These are phyloP conservation scores for Suillus weaverae DNA, from an alignment of 768 basidiomycete genomes.

Conservation along the genomic window DNA sequence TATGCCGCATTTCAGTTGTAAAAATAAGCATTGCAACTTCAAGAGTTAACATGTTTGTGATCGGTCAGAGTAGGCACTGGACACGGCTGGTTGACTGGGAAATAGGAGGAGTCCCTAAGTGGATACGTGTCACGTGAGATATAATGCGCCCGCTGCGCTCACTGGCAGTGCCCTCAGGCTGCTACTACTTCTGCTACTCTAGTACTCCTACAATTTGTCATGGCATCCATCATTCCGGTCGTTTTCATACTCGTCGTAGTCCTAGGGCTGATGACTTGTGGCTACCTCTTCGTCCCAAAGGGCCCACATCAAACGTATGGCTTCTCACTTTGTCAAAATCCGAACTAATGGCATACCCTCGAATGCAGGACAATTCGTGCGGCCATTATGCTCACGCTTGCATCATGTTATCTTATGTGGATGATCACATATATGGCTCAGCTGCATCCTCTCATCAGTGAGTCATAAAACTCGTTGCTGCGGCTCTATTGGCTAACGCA, in stretches of 20 bases:
- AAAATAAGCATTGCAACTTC: too few relatives aligned
- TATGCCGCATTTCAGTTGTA: too few relatives aligned
- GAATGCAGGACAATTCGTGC: constrained; percentile 76
- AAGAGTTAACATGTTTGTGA: too few relatives aligned
- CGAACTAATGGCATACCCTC: background rate
- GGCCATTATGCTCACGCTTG: constrained; percentile 70
- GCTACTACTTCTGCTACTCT: background rate
- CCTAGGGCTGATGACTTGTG: constrained; percentile 59
- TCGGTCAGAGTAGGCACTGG: too few relatives aligned
- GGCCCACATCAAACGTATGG: constrained; percentile 89
- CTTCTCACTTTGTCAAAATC: background rate
- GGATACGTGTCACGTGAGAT: background rate
- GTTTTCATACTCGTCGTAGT: constrained; percentile 66
- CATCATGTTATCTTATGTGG: constrained; percentile 94
- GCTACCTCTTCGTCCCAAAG: constrained; percentile 76
- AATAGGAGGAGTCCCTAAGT: too few relatives aligned
- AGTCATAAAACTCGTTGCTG: constrained; percentile 21
- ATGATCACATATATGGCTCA: constrained; percentile 96
- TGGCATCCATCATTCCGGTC: constrained; percentile 73
- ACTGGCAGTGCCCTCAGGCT: background rate
- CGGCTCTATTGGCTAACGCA: constrained; percentile 5
- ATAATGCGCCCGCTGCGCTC: background rate
- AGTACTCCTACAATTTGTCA: constrained; percentile 25
- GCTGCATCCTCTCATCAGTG: constrained; percentile 86
- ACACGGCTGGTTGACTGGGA: too few relatives aligned